Conservation (phyloP, 2,329 filamentous ascomycete genomes). For the Paraconiothyrium brasiliense region DNA sequence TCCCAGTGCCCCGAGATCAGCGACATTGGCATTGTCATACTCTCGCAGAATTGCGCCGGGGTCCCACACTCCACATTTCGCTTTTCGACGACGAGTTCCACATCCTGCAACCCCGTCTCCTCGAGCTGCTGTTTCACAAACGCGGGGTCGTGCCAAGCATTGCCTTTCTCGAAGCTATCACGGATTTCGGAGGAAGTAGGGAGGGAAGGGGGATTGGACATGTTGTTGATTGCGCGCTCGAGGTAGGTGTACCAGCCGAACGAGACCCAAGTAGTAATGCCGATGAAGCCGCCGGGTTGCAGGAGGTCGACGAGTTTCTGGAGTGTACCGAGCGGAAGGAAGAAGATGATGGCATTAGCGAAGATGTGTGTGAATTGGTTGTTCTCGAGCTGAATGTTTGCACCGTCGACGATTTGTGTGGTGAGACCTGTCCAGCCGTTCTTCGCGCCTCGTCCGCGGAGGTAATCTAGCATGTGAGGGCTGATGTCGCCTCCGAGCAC, state of each 20-base stretch:
- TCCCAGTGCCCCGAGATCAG: constrained; percentile 28
- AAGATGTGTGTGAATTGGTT: constrained; percentile 34
- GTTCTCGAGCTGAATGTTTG: constrained; percentile 23
- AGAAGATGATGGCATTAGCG: constrained; percentile 35
- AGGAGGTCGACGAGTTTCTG: constrained; percentile 18
- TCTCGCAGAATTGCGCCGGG: constrained; percentile 25
- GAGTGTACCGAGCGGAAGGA: constrained; percentile 22
- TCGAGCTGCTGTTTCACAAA: constrained; percentile 27
- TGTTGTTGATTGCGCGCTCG: constrained; percentile 16
- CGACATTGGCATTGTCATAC: constrained; percentile 30
- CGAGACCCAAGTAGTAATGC: constrained; percentile 31
- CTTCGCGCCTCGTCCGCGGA: constrained; percentile 22
- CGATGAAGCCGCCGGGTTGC: constrained; percentile 30
- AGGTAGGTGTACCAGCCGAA: constrained; percentile 28
- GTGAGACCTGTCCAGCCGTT: constrained; percentile 32
- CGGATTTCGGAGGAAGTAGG: constrained; percentile 23
- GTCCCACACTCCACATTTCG: constrained; percentile 22
- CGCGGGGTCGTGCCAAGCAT: constrained; percentile 20
- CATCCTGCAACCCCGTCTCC: constrained; percentile 27
- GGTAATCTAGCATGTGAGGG: constrained; percentile 30
- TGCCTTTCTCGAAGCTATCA: constrained; percentile 17
- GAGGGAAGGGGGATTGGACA: constrained; percentile 15
- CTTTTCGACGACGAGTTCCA: constrained; percentile 23
- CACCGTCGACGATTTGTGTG: constrained; percentile 30
- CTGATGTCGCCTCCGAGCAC: constrained; percentile 37